Percentiles rank a stretch among this genome's conserved stretches.
These are phyloP conservation scores for Aureobasidium leucospermi DNA, from an alignment of 2,329 filamentous ascomycete genomes.

Conservation along the genomic window DNA sequence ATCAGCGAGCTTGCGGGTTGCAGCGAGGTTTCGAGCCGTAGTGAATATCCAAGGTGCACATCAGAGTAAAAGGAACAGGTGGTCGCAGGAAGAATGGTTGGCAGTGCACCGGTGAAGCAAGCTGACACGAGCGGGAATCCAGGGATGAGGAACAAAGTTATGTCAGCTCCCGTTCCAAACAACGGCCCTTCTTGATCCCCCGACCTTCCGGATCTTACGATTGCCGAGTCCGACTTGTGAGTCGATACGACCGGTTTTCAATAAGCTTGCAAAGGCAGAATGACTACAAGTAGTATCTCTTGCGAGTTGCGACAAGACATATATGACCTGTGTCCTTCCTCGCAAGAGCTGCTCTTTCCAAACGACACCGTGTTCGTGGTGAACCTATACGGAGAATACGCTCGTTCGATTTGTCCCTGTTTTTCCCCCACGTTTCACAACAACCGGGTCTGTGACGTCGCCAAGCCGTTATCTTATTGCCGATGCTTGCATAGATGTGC, in stretches of 20 bases:
- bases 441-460: background rate
- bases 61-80: background rate
- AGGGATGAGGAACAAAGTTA: background rate
- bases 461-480: background rate
- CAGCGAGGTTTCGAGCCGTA: too few relatives aligned
- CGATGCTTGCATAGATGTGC: background rate
- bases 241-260: background rate
- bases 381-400: background rate
- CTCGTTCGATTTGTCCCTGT: background rate
- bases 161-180: background rate
- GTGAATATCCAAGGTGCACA: background rate
- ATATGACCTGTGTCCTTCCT: too few relatives aligned
- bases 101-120: background rate
- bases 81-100: background rate
- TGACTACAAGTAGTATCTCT: too few relatives aligned
- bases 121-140: background rate
- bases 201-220: constrained; percentile 6
- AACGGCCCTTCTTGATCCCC: constrained; percentile 1
- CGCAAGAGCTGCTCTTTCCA: too few relatives aligned
- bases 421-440: background rate
- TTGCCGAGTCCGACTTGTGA: background rate
- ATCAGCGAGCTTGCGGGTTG: too few relatives aligned
- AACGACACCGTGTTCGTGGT: too few relatives aligned
- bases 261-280: background rate
- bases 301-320: too few relatives aligned